Percentiles rank a stretch among this genome's conserved stretches.
Evolutionary conservation across 1,284 basidiomycete species (phyloP).

Genomic region (Trametes polyzona): DNA sequence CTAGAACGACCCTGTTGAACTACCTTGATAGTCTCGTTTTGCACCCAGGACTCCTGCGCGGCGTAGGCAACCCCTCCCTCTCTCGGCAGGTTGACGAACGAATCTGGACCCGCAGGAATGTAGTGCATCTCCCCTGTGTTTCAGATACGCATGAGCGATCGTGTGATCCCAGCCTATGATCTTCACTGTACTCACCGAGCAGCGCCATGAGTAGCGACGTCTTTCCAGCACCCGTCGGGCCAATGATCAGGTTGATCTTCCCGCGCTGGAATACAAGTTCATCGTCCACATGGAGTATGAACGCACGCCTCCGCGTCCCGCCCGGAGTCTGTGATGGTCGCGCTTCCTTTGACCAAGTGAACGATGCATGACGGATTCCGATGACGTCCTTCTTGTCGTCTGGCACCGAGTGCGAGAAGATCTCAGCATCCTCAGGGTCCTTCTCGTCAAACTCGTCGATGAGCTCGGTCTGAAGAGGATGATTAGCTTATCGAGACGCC

Average conservation of each 20-base stretch:
- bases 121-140: conserved; percentile 64
- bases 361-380: conserved; percentile 46
- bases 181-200: conserved; percentile 40
- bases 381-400: conserved; percentile 32
- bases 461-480: conserved; percentile 46
- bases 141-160: background rate
- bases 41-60: conserved; percentile 79
- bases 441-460: conserved; percentile 48
- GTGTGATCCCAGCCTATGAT: background rate
- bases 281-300: conserved; percentile 51
- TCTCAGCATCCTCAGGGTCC: conserved; percentile 10
- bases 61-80: conserved; percentile 72
- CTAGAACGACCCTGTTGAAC: background rate
- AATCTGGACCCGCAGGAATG: conserved; percentile 50
- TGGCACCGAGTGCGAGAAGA: conserved; percentile 1
- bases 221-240: conserved; percentile 61
- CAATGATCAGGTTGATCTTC: conserved; percentile 65
- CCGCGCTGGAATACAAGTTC: conserved; percentile 63
- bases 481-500: background rate
- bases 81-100: conserved; percentile 72
- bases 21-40: conserved; percentile 54
- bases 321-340: conserved; percentile 32
- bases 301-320: conserved; percentile 38
- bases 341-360: conserved; percentile 43
- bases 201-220: conserved; percentile 59